Conservation (phyloP, 2,329 filamentous ascomycete species). For the Arthrobotrys sphaeroides region DNA sequence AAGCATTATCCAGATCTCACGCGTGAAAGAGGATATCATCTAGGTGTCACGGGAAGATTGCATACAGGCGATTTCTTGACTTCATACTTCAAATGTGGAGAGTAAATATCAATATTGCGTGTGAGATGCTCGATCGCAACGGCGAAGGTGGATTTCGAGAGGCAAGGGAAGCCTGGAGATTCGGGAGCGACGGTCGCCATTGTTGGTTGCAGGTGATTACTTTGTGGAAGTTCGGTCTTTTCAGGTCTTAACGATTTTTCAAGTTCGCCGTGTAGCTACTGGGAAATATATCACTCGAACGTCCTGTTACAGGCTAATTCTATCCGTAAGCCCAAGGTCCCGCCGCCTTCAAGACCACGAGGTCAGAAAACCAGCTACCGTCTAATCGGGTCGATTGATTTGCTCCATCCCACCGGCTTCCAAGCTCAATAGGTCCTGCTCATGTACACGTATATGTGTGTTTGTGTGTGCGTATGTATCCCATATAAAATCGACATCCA, state of each 20-base stretch:
- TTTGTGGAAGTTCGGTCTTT: neutral
- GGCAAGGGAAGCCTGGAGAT: conserved; percentile 16
- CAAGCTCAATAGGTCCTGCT: too few species aligned
- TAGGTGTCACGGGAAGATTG: neutral
- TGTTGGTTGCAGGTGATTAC: neutral
- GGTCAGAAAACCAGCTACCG: too few species aligned
- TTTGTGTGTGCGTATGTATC: conserved; percentile 33
- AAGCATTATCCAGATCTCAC: too few species aligned
- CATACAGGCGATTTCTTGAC: conserved; percentile 39
- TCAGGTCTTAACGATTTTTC: too few species aligned
- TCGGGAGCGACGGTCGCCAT: neutral
- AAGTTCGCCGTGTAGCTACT: too few species aligned
- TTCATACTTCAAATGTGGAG: conserved; percentile 21
- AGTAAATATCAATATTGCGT: conserved; percentile 16
- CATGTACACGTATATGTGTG: neutral
- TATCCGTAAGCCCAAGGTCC: too few species aligned
- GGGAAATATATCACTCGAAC: neutral
- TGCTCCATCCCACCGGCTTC: too few species aligned
- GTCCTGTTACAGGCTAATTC: too few species aligned
- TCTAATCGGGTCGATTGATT: too few species aligned
- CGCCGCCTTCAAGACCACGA: too few species aligned
- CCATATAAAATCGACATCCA: conserved; percentile 54
- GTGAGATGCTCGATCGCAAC: conserved; percentile 24
- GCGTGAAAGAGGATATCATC: too few species aligned
- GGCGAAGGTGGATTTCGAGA: conserved; percentile 29